Evolutionary conservation across 345 rosid species (phyloP), one percentile per base, ranked within the genome.

Genomic region (Hibiscus trionum): DNA sequence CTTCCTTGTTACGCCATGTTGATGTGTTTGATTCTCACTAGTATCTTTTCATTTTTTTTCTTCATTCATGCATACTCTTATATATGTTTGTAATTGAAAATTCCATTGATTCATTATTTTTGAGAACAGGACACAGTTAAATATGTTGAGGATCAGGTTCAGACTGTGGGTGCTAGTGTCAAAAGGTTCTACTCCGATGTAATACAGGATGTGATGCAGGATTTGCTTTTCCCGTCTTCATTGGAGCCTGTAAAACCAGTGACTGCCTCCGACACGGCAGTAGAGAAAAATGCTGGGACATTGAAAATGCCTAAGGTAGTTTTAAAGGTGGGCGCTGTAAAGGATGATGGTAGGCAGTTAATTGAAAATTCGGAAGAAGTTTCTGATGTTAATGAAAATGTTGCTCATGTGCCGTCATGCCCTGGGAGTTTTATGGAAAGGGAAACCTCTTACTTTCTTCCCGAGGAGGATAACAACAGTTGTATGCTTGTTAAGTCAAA

Each of bases 161-260:
- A 88, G 74, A 88, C 94, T 27, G 95, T 88, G 52, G 96, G 98
- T 63, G 84, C 87, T 47, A 83, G 84, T 77, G 87, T 90, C 35
- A 87, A 86, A 75, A 90, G 82, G 46, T 90, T 93, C 79, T 93
- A 81, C 75, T 82, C 93, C 0, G 94, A 83, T 78, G 87, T 90
- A 73, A 75, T 88, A 86, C 82, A 86, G 73, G 97, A 92, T 73
- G 86, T 90, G 76, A 70, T 88, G 86, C 80, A 85, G 73, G 97
- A 90, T 78, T 58, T 87, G 66, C 66, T 76, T 74, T 87, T 87
- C 2, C 88, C 88, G 17, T 81, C 83, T 71, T 72, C 87, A 42
- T 29, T 27, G 57, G 91, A 72, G 77, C 72, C 83, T 68, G 70
- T 74, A 29, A 84, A 84, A 78, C 77, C 33, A 50, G 72, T 58